A percentile compares a stretch with the other conserved stretches of the same genome.
Evolutionary conservation across 176 grass and related monocot genomes (phyloP).

Genomic region (Eremochloa ophiuroides): DNA sequence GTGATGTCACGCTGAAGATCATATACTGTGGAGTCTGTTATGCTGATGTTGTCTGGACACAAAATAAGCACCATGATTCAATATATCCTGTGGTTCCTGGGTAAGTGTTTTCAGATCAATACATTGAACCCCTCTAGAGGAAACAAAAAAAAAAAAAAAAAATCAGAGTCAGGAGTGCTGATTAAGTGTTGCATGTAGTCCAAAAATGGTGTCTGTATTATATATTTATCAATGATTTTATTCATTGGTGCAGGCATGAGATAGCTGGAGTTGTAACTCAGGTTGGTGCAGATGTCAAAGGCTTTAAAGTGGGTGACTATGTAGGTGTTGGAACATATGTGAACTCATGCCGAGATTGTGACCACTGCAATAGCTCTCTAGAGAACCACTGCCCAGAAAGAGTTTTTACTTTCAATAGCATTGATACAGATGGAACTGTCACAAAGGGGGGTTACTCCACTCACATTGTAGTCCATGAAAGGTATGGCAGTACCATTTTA

Average conservation of each 20-base stretch:
- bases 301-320: conserved; percentile 60
- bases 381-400: conserved; percentile 51
- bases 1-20: conserved; percentile 73
- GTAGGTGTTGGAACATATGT: conserved; percentile 68
- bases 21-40: conserved; percentile 76
- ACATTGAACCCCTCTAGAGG: not conserved
- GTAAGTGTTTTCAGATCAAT: conserved; percentile 25
- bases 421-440: conserved; percentile 67
- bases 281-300: conserved; percentile 55
- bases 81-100: conserved; percentile 68
- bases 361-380: conserved; percentile 46
- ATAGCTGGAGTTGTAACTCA: conserved; percentile 68
- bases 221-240: not conserved
- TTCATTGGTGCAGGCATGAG: conserved; percentile 55
- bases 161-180: not conserved
- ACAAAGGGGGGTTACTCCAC: conserved; percentile 86
- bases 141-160: not conserved
- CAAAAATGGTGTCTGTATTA: too few relatives aligned
- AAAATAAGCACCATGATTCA: conserved; percentile 41
- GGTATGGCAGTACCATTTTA: conserved; percentile 29
- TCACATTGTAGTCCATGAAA: conserved; percentile 66
- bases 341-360: conserved; percentile 59
- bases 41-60: conserved; percentile 65
- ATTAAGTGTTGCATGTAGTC: not conserved
- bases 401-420: conserved; percentile 46